phyloP scores from a whole-genome alignment of 2,329 filamentous ascomycete species.

The Fusarium luffae region DNA sequence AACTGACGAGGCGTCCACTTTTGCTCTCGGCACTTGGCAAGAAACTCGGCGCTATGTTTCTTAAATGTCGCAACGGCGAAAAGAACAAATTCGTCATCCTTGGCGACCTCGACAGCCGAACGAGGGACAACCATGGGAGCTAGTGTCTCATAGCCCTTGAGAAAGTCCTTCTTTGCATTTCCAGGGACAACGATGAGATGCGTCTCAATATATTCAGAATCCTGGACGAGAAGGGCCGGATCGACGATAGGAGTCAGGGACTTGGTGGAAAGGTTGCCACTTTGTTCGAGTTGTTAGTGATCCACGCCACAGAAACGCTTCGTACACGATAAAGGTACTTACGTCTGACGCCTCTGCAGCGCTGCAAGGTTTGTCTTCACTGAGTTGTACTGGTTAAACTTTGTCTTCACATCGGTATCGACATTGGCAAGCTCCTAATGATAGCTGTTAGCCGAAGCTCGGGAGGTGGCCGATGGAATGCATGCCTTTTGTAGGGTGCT shows the following conservation, averaged over 20 bases:
- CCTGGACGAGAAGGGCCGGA: constrained; percentile 80
- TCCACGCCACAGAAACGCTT: background rate
- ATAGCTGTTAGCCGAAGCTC: constrained; percentile 14
- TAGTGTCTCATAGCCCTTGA: constrained; percentile 88
- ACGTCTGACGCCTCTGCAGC: constrained; percentile 90
- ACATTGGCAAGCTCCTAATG: constrained; percentile 84
- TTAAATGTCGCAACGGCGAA: constrained; percentile 94
- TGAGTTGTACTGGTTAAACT: constrained; percentile 93
- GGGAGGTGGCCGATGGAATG: background rate
- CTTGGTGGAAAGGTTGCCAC: constrained; percentile 92
- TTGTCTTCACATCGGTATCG: constrained; percentile 95
- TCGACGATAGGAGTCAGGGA: constrained; percentile 91
- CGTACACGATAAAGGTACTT: constrained; percentile 45
- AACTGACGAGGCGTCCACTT: constrained; percentile 96
- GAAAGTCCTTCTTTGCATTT: constrained; percentile 84
- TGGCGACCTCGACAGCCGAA: constrained; percentile 80
- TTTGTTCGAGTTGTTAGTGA: constrained; percentile 50
- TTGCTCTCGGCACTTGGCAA: constrained; percentile 90
- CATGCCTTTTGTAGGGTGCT: constrained; percentile 86
- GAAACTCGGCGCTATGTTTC: constrained; percentile 86
- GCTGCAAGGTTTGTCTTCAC: constrained; percentile 86
- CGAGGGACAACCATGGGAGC: constrained; percentile 93
- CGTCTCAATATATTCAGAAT: constrained; percentile 97
- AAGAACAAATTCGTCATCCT: constrained; percentile 89
- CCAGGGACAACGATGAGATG: constrained; percentile 91